Evolutionary conservation across 164 flowering plant species (phyloP).

Genomic region (Vitis amurensis): DNA sequence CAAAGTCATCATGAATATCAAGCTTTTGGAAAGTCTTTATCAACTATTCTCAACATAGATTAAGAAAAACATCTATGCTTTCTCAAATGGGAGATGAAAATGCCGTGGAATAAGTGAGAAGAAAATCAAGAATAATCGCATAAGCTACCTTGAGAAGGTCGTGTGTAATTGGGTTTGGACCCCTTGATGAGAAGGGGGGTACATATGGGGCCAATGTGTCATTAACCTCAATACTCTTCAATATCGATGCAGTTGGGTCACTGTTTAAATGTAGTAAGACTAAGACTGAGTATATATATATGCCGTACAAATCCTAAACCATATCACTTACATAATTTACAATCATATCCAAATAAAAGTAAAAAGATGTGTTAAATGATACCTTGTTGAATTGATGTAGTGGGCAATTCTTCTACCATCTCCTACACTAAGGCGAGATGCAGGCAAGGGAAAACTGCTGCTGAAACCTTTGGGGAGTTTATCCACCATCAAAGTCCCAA

Average conservation of each 20-base stretch:
- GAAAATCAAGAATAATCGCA: not conserved
- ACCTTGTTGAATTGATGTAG: constrained; percentile 41
- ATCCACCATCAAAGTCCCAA: constrained; percentile 36
- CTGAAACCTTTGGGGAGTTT: constrained; percentile 15
- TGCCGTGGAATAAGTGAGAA: no score
- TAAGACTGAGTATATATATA: no score
- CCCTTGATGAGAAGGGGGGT: constrained; percentile 8
- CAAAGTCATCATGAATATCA: no score
- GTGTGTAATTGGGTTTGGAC: constrained; percentile 5
- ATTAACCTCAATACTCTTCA: not conserved
- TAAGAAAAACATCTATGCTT: no score
- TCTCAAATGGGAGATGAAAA: no score
- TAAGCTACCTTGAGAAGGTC: constrained; percentile 43
- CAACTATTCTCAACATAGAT: no score
- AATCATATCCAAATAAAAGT: not conserved
- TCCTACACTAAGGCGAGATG: constrained; percentile 20
- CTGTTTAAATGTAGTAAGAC: not conserved
- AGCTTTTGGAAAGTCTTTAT: no score
- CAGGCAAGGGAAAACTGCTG: constrained; percentile 37
- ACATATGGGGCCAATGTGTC: not conserved
- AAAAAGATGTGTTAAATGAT: not conserved
- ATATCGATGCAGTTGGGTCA: constrained; percentile 3
- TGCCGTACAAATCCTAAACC: not conserved
- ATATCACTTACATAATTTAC: not conserved
- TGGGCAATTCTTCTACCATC: constrained; percentile 16